Conservation (phyloP, 805 yeast species). For the Zygosaccharomyces rouxii region DNA sequence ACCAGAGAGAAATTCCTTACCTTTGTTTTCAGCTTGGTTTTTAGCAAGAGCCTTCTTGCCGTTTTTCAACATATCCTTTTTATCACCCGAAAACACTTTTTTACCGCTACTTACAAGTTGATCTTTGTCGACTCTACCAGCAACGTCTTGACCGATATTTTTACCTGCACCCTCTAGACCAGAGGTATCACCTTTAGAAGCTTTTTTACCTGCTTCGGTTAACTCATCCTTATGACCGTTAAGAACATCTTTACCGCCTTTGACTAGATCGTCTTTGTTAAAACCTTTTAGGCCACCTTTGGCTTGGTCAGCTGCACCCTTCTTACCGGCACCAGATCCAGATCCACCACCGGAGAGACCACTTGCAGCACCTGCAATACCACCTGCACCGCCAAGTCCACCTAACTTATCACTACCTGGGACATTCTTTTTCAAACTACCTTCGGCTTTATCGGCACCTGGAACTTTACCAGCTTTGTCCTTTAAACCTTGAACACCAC, state of each 20-base stretch:
- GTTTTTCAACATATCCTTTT: neutral
- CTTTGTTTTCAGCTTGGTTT: neutral
- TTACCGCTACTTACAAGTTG: neutral
- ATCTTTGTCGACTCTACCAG: conserved; percentile 1
- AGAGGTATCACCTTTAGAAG: conserved; percentile 1
- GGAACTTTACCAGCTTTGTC: neutral
- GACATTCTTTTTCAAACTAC: neutral
- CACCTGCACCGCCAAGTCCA: neutral
- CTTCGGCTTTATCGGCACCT: neutral
- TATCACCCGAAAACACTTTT: conserved; percentile 1
- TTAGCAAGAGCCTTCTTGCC: conserved; percentile 1
- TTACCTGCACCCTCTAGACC: neutral
- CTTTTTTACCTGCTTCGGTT: neutral
- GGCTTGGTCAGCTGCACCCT: neutral
- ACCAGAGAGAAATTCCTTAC: neutral
- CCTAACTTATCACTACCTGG: neutral
- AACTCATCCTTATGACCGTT: neutral
- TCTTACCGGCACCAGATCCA: neutral
- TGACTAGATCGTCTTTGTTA: neutral
- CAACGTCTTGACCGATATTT: conserved; percentile 1
- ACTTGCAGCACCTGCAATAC: neutral
- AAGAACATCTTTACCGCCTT: conserved; percentile 1
- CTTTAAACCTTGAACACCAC: neutral
- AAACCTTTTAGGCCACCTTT: neutral
- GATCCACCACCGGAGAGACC: no score